Evolutionary conservation across 2,329 filamentous ascomycete species (phyloP).

Genomic region (Aaosphaeria pasadenensis): DNA sequence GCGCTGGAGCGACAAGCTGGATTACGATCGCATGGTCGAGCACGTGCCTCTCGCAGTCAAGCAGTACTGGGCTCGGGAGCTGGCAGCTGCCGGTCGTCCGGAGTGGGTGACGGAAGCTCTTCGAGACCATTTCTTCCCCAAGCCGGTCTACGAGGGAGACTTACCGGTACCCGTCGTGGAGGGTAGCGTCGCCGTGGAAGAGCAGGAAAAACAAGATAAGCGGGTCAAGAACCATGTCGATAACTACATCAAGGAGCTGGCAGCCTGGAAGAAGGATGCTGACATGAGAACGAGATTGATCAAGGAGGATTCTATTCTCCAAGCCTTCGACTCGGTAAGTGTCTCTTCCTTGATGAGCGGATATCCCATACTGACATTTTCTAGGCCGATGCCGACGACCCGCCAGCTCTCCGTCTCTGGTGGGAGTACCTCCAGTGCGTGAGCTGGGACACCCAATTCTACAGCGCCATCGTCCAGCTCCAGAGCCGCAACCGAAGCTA

Average conservation of each 20-base stretch:
- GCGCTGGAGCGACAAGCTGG: slow-evolving; percentile 44
- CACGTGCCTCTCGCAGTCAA: slow-evolving; percentile 38
- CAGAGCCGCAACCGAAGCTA: slow-evolving; percentile 6
- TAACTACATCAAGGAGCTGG: slow-evolving; percentile 32
- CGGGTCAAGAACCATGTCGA: slow-evolving; percentile 30
- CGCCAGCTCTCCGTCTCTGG: slow-evolving; percentile 43
- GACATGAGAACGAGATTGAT: slow-evolving; percentile 33
- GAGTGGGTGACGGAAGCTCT: slow-evolving; percentile 43
- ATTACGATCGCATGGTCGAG: slow-evolving; percentile 39
- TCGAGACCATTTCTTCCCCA: slow-evolving; percentile 42
- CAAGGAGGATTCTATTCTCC: slow-evolving; percentile 36
- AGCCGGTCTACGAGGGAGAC: slow-evolving; percentile 39
- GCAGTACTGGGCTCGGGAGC: slow-evolving; percentile 38
- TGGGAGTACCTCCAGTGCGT: slow-evolving; percentile 49
- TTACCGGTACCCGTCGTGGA: slow-evolving; percentile 15
- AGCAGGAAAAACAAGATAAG: slow-evolving; percentile 18
- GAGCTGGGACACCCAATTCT: slow-evolving; percentile 41
- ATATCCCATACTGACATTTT: background rate
- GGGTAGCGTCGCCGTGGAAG: slow-evolving; percentile 9
- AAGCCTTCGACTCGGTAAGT: slow-evolving; percentile 38
- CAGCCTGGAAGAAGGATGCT: slow-evolving; percentile 40
- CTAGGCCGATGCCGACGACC: slow-evolving; percentile 37
- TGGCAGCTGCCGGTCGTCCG: slow-evolving; percentile 34
- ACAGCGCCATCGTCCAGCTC: slow-evolving; percentile 34
- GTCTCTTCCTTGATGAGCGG: background rate